Evolutionary conservation across 192 early-diverging fungal genomes (phyloP), one percentile per base, ranked within the genome.

Genomic region (Backusella circina): DNA sequence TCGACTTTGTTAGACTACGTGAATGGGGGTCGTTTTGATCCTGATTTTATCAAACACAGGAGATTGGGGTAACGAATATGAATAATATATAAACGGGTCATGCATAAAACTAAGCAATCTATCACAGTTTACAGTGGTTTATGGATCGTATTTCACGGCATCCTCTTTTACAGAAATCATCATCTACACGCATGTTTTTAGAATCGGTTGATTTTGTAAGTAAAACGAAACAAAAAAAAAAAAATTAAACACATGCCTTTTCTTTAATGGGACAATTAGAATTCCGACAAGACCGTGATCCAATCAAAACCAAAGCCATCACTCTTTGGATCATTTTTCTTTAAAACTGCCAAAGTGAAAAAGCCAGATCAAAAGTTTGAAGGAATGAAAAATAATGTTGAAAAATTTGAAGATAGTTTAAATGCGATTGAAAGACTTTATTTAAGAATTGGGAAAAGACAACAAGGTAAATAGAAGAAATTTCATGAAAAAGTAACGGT

Each of bases 11-110:
- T 61, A 93, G 95, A 96, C 80, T 99, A 97, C 75, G 81, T 99
- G 15, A 97, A 94, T 18, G 97, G 97, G 7, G 94, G 97, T 82
- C 87, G 97, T 31, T 99, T 99, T 84, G 90, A 90, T 74, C 80
- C 88, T 13, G 96, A 96, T 33, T 99, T 99, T 90, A 89, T 97
- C 12, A 91, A 93, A 71, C 91, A 91, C 82, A 85, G 97, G 26
- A 83, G 89, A 54, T 72, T 61, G 1, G 23, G 54, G 54, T 61
- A 79, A 68, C 39, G 13, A 7, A 51, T 51, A 51, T 6, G 16
- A 51, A 57, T 57, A 26, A 57, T 57, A 21, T 12, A 57, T 82
- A 47, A 86, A 84, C 80, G n/a, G n/a, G n/a, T 83, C 74, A 41
- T 65, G 10, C n/a, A n/a, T n/a, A n/a, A 35, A 39, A 35, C 12